Evolutionary conservation across 495 filamentous ascomycete genomes (phyloP).

Genomic region (Aspergillus ostianus): DNA sequence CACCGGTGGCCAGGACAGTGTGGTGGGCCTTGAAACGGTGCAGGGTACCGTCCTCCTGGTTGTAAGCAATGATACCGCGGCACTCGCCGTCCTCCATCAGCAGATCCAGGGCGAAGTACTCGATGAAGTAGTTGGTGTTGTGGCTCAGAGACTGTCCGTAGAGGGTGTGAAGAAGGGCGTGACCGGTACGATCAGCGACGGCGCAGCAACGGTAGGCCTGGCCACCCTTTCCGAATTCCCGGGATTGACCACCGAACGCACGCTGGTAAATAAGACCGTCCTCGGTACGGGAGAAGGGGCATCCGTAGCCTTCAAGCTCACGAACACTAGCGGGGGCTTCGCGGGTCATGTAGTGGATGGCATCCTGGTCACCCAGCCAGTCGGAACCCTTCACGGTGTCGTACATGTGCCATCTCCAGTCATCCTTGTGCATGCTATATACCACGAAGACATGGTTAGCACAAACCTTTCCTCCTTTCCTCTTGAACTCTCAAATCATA

Average conservation of each 20-base stretch:
- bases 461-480: not conserved
- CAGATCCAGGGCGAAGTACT: conserved; percentile 95
- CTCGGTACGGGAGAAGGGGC: conserved; percentile 95
- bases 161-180: conserved; percentile 94
- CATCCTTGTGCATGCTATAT: conserved; percentile 74
- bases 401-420: conserved; percentile 99
- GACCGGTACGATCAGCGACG: conserved; percentile 92
- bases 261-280: conserved; percentile 98
- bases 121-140: conserved; percentile 99
- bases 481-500: too few relatives aligned
- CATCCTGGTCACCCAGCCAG: conserved; percentile 98
- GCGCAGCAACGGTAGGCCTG: conserved; percentile 97
- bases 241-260: conserved; percentile 95
- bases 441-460: conserved; percentile 10
- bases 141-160: conserved; percentile 96
- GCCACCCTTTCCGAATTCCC: conserved; percentile 91
- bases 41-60: conserved; percentile 96
- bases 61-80: conserved; percentile 93
- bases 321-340: conserved; percentile 90
- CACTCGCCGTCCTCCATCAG: conserved; percentile 96
- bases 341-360: conserved; percentile 98
- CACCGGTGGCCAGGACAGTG: conserved; percentile 93
- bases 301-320: conserved; percentile 96
- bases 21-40: conserved; percentile 95
- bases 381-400: conserved; percentile 98